phyloP scores from a whole-genome alignment of 1,284 basidiomycete species.

The Cystobasidium sp. region DNA sequence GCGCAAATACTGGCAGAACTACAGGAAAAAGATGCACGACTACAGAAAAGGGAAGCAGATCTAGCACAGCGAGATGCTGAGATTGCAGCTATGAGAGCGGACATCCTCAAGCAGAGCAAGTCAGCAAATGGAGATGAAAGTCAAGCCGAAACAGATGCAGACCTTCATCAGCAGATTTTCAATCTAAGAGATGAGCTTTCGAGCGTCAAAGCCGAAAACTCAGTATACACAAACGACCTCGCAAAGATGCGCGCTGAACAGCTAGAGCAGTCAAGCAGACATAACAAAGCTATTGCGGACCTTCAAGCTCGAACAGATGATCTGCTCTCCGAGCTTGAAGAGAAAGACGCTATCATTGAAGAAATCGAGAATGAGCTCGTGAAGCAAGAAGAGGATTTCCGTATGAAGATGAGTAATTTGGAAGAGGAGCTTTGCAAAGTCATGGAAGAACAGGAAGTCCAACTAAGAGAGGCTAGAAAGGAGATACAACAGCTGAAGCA shows the following conservation, averaged over 20 bases:
- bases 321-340: slow-evolving; percentile 47
- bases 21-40: slow-evolving; percentile 61
- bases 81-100: slow-evolving; percentile 16
- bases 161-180: slow-evolving; percentile 57
- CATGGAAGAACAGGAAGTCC: slow-evolving; percentile 52
- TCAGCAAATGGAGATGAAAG: slow-evolving; percentile 61
- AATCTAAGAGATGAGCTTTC: slow-evolving; percentile 61
- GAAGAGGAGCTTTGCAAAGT: slow-evolving; percentile 59
- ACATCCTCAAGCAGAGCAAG: slow-evolving; percentile 7
- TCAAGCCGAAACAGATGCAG: slow-evolving; percentile 52
- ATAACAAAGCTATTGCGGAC: slow-evolving; percentile 53
- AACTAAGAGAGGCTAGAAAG: slow-evolving; percentile 38
- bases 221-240: slow-evolving; percentile 9
- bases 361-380: slow-evolving; percentile 43
- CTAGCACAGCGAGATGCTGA: slow-evolving; percentile 31
- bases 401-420: slow-evolving; percentile 58
- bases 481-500: slow-evolving; percentile 57
- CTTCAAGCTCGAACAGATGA: slow-evolving; percentile 56
- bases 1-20: slow-evolving; percentile 35
- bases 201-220: slow-evolving; percentile 13
- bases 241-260: not conserved
- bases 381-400: slow-evolving; percentile 53
- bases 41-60: slow-evolving; percentile 58
- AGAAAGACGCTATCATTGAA: slow-evolving; percentile 55
- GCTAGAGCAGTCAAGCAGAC: slow-evolving; percentile 21